Evolutionary conservation across 306 rosid genomes (phyloP).

Genomic region (Ormosia emarginata): DNA sequence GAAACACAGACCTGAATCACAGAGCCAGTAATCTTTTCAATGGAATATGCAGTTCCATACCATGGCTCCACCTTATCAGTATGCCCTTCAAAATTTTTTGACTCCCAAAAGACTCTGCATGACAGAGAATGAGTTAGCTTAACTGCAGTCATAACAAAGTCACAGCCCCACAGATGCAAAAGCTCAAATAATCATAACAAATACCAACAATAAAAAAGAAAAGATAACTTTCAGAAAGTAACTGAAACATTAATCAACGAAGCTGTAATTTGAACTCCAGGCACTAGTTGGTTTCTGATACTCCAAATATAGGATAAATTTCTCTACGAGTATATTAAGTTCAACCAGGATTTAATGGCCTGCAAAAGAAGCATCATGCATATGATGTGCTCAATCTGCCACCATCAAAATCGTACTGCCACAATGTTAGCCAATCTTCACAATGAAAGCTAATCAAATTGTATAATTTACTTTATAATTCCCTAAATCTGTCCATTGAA

Average conservation of each 20-base stretch:
- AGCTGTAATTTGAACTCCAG: slow-evolving; percentile 13
- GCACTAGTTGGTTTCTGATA: not conserved
- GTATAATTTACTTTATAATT: not conserved
- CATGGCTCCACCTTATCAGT: slow-evolving; percentile 83
- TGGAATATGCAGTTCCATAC: slow-evolving; percentile 85
- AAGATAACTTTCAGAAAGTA: not conserved
- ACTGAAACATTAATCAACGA: not conserved
- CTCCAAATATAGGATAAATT: not conserved
- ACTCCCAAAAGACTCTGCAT: slow-evolving; percentile 91
- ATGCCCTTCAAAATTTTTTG: slow-evolving; percentile 69
- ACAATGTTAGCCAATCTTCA: not conserved
- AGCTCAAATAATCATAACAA: slow-evolving; percentile 1
- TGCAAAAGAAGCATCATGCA: not conserved
- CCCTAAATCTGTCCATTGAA: not conserved
- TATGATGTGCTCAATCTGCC: not conserved
- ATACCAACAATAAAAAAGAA: not conserved
- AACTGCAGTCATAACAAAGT: not conserved
- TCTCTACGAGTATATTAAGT: not conserved
- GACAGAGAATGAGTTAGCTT: slow-evolving; percentile 18
- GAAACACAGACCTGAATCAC: slow-evolving; percentile 62
- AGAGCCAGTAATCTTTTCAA: slow-evolving; percentile 58
- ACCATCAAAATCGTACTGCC: slow-evolving; percentile 16
- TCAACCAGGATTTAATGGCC: not conserved
- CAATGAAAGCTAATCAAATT: not conserved
- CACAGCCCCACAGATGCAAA: not conserved